A percentile compares a stretch with the other conserved stretches of the same genome.
Conservation (phyloP, 768 basidiomycete species). For the Mycena chlorophos region DNA sequence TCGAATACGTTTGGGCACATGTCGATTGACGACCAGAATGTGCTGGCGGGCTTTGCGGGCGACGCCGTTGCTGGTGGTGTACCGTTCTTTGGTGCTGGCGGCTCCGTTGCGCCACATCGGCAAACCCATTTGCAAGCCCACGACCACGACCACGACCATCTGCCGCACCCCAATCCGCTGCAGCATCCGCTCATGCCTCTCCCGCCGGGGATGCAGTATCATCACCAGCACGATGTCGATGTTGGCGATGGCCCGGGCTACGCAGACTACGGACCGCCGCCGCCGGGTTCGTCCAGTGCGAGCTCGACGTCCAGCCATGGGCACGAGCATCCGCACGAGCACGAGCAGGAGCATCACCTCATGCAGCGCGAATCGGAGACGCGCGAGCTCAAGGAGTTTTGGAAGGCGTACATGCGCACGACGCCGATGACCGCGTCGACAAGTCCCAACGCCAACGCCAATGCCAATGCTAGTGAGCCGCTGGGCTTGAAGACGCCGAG, state of each 20-base stretch:
- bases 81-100: slow-evolving; percentile 77
- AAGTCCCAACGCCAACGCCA: slow-evolving; percentile 13
- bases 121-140: too few species aligned
- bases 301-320: too few species aligned
- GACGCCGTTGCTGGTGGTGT: too few species aligned
- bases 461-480: slow-evolving; percentile 1
- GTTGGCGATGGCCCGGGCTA: too few species aligned
- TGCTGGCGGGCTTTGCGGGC: slow-evolving; percentile 58
- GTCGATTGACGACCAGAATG: slow-evolving; percentile 72
- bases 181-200: slow-evolving; percentile 19
- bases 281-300: too few species aligned
- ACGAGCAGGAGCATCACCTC: too few species aligned
- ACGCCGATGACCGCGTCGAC: slow-evolving; percentile 45
- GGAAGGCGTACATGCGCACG: slow-evolving; percentile 74
- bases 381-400: slow-evolving; percentile 65
- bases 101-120: too few species aligned
- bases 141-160: too few species aligned
- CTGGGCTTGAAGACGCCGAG: neutral
- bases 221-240: too few species aligned
- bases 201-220: neutral
- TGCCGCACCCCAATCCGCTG: slow-evolving; percentile 21
- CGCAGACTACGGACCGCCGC: too few species aligned
- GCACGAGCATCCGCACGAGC: too few species aligned
- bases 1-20: slow-evolving; percentile 72
- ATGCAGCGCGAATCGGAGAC: slow-evolving; percentile 38